Base-by-base conservation (phyloP, 2,329 filamentous ascomycete species). In the Dactylella cylindrospora region DNA sequence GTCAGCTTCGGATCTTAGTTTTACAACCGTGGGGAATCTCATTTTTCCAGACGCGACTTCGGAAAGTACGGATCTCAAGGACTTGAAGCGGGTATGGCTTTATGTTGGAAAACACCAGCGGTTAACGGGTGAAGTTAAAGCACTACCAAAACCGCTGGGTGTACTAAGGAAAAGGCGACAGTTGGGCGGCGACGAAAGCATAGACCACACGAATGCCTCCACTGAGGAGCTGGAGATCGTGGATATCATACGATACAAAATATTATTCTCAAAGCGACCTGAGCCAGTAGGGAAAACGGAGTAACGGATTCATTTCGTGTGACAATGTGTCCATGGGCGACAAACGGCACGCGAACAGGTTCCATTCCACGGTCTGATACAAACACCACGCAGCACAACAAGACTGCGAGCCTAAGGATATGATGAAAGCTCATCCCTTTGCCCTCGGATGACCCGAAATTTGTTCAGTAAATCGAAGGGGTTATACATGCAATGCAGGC, bases 21-120 rank as follows among this genome's bases (percentile, higher is more conserved):
- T 76, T 46, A 80, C 81, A 1, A 74, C 77, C 20, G 78, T 95
- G 66, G 90, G 90, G 25, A 83, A 81, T 52, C 78, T 95, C 23
- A 79, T 85, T 25, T 95, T 95, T 69, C 89, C 89, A 1, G 73
- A 80, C 6, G 75, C 79, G 22, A 74, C 72, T 55, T 67, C 39
- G 51, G 71, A 59, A 5, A 66, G 25, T 17, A 65, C 53, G 26
- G 45, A 57, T 15, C 68, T 70, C 2, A 68, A 74, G 51, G 76
- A 76, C 38, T 95, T 91, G 87, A 94, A 90, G 74, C 45, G 44
- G 13, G 89, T 91, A 22, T 88, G 95, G 70, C 76, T 97, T 41
- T 95, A 91, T 71, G 81, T 97, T 3, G 93, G 91, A 4, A 82
- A 85, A 70, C 86, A 96, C 71, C 93, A 97, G 75, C 80, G 90